Evolutionary conservation across 345 rosid genomes (phyloP).

Genomic region (Gossypium ekmanianum): DNA sequence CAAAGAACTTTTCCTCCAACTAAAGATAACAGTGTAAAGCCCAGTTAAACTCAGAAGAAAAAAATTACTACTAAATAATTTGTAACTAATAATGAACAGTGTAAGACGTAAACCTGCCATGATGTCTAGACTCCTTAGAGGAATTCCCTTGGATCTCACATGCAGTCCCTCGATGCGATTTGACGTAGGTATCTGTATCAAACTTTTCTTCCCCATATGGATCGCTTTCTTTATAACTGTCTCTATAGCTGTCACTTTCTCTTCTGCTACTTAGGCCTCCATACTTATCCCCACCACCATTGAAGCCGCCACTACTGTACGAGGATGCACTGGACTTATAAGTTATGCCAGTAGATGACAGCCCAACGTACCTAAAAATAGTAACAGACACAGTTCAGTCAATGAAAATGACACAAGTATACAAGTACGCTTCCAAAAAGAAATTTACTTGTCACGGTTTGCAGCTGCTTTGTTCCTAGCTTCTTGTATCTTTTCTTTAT

Average conservation of each 20-base stretch:
- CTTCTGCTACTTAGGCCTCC: constrained; percentile 44
- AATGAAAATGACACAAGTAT: constrained; percentile 6
- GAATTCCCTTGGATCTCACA: constrained; percentile 39
- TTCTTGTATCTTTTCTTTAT: constrained; percentile 85
- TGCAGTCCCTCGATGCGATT: constrained; percentile 40
- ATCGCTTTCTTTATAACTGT: constrained; percentile 47
- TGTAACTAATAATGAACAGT: constrained; percentile 5
- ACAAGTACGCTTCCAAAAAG: constrained; percentile 11
- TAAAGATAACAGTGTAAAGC: neutral
- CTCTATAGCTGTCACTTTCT: constrained; percentile 50
- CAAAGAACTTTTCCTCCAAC: neutral
- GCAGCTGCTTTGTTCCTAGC: constrained; percentile 81
- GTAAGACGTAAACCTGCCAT: constrained; percentile 47
- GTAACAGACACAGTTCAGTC: constrained; percentile 16
- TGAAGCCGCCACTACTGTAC: constrained; percentile 45
- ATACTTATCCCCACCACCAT: constrained; percentile 49
- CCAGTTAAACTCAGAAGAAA: neutral
- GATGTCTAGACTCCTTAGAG: constrained; percentile 38
- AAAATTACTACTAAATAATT: neutral
- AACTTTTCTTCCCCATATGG: constrained; percentile 31
- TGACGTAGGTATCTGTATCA: constrained; percentile 53
- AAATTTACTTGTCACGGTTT: constrained; percentile 86
- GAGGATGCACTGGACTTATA: constrained; percentile 67
- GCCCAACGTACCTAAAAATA: constrained; percentile 72
- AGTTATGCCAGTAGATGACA: constrained; percentile 77